A percentile compares a stretch with the other conserved stretches of the same genome.
phyloP scores from a whole-genome alignment of 768 basidiomycete genomes.

The Hypholoma sublateritium region DNA sequence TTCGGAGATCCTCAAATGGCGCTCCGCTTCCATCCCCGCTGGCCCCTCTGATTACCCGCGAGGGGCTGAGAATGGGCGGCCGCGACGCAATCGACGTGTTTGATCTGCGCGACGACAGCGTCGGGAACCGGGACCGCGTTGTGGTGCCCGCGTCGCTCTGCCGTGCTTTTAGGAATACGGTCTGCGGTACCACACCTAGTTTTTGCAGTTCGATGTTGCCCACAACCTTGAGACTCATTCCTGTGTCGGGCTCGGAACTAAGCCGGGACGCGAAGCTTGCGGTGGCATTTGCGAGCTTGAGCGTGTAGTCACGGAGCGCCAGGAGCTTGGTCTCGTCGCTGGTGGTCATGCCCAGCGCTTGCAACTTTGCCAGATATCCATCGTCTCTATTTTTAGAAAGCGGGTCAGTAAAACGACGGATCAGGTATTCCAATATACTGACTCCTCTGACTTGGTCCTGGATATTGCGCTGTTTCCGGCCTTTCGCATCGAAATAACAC shows the following conservation, averaged over 20 bases:
- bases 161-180: slow-evolving; percentile 78
- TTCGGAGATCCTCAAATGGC: slow-evolving; percentile 76
- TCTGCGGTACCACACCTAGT: slow-evolving; percentile 87
- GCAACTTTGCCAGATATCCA: slow-evolving; percentile 68
- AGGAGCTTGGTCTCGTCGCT: slow-evolving; percentile 83
- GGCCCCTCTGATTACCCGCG: slow-evolving; percentile 45
- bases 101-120: slow-evolving; percentile 39
- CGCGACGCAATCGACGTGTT: slow-evolving; percentile 27
- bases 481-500: slow-evolving; percentile 64
- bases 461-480: slow-evolving; percentile 39
- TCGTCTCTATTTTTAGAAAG: slow-evolving; percentile 60
- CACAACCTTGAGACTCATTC: slow-evolving; percentile 60
- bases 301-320: slow-evolving; percentile 86
- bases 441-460: slow-evolving; percentile 77
- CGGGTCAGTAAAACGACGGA: too few species aligned
- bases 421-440: slow-evolving; percentile 17
- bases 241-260: slow-evolving; percentile 60
- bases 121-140: slow-evolving; percentile 34
- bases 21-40: slow-evolving; percentile 53
- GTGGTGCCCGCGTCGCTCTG: slow-evolving; percentile 39
- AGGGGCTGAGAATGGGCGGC: slow-evolving; percentile 45
- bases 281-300: slow-evolving; percentile 78
- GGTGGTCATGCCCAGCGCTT: slow-evolving; percentile 83
- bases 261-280: slow-evolving; percentile 73
- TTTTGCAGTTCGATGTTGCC: slow-evolving; percentile 81